Evolutionary conservation across 495 filamentous ascomycete genomes (phyloP), one percentile per base, ranked within the genome.

Genomic region (Xylaria telfairii): DNA sequence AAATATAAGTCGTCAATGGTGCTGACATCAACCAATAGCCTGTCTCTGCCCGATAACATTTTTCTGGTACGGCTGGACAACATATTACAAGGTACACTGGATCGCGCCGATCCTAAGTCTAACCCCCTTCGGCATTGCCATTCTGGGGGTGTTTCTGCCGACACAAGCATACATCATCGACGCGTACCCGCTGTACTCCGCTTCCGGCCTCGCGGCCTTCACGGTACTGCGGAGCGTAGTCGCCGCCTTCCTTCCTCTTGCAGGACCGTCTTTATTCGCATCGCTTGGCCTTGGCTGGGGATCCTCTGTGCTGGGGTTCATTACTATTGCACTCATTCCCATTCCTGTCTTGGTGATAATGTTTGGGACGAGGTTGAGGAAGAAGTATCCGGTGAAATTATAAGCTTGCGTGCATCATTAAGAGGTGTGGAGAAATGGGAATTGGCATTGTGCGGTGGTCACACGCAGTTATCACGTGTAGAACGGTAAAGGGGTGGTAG

Each of bases 101-200:
- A 86, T 90, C 32, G 83, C 88, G 15, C 86, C 88, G 7, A 85
- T 88, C 46, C 79, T 91, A 28, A 86, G 79, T 9, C 78, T 85
- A 24, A 73, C 83, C 15, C 80, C 87, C 8, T 85, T 87, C 59
- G 83, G 85, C 15, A 79, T 86, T 41, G 87, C 86, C 4, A 81
- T 85, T 54, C 83, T 89, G 57, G 78, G 83, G 15, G 79, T 85
- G 24, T 86, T 86, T 53, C 80, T 86, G 60, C 81, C 82, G 2
- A 83, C 85, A 32, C 83, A 86, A 68, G 85, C 85, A 0, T 91
- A 90, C 60, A 80, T 89, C 26, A 85, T 91, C 57, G 88, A 91
- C 73, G 80, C 83, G 2, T 89, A 88, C 72, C 76, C 79, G 0
- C 65, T 83, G 24, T 90, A 89, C 73, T 87, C 90, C 0, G 90